These are phyloP conservation scores for Populus trichocarpa DNA, from an alignment of 441 rosid genomes.

Conservation along the genomic window DNA sequence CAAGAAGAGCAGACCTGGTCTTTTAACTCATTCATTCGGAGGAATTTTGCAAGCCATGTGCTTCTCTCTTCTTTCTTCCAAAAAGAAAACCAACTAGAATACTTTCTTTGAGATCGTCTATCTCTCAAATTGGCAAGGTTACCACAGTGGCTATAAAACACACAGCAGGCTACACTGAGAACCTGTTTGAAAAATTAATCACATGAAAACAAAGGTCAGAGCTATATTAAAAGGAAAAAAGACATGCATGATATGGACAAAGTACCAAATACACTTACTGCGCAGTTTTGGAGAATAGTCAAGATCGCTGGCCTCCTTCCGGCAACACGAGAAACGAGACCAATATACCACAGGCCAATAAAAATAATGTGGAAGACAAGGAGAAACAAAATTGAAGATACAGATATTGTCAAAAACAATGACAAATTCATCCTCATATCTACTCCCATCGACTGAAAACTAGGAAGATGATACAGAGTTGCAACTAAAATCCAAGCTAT, in stretches of 20 bases:
- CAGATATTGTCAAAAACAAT: constrained; percentile 77
- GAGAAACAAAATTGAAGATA: constrained; percentile 88
- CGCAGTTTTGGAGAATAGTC: constrained; percentile 93
- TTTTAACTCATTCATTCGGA: constrained; percentile 84
- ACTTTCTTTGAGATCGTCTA: constrained; percentile 45
- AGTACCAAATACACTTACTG: constrained; percentile 51
- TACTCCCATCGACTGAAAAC: constrained; percentile 98
- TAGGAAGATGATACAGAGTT: constrained; percentile 97
- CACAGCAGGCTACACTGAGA: constrained; percentile 96
- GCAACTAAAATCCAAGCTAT: constrained; percentile 98
- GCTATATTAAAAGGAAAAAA: neutral
- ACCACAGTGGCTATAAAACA: constrained; percentile 97
- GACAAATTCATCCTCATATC: constrained; percentile 99
- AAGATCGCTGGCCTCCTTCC: constrained; percentile 87
- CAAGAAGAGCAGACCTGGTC: constrained; percentile 96
- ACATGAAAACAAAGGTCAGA: constrained; percentile 8
- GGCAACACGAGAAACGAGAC: constrained; percentile 97
- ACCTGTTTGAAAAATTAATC: constrained; percentile 47
- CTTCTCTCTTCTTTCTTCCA: constrained; percentile 69
- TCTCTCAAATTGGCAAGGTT: constrained; percentile 77
- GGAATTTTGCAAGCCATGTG: constrained; percentile 68
- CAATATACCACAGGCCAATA: constrained; percentile 85
- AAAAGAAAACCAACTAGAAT: constrained; percentile 68
- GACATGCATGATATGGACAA: constrained; percentile 6
- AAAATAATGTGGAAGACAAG: constrained; percentile 90